Percentiles rank a stretch among this genome's conserved stretches.
Evolutionary conservation across 192 early-diverging fungal species (phyloP).

Genomic region (Coemansia sp.): DNA sequence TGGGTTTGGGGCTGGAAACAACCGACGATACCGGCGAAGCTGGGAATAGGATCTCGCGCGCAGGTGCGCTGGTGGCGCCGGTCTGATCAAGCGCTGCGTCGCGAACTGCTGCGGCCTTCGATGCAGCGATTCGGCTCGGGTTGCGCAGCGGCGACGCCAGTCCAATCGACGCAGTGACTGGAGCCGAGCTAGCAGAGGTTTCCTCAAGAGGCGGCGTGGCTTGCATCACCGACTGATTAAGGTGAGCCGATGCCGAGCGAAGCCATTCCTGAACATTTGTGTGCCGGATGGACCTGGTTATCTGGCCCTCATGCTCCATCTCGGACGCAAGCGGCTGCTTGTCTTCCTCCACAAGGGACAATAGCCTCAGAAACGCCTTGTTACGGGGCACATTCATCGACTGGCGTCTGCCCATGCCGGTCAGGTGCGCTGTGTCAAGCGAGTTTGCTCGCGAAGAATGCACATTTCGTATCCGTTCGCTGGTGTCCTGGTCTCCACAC

Average conservation of each 20-base stretch:
- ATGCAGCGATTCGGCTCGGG: not conserved
- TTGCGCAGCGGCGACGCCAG: conserved; percentile 8
- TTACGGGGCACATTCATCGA: conserved; percentile 36
- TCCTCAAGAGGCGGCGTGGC: conserved; percentile 17
- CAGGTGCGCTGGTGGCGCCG: not conserved
- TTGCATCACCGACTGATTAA: conserved; percentile 1
- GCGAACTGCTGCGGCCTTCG: no score
- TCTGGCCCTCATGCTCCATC: conserved; percentile 55
- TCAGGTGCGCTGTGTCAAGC: not conserved
- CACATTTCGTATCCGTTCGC: not conserved
- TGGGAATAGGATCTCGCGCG: conserved; percentile 19
- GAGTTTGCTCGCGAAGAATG: conserved; percentile 2
- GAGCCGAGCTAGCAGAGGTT: not conserved
- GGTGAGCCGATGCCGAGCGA: conserved; percentile 22
- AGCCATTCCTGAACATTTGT: conserved; percentile 53
- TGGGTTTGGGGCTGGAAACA: conserved; percentile 32
- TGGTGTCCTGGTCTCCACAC: conserved; percentile 9
- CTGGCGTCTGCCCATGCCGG: conserved; percentile 11
- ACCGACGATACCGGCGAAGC: conserved; percentile 28
- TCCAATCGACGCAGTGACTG: not conserved
- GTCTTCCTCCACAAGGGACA: conserved; percentile 49
- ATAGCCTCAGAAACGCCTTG: conserved; percentile 49
- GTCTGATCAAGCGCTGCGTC: not conserved
- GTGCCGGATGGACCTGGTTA: conserved; percentile 48
- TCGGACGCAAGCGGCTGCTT: conserved; percentile 44